Conservation (phyloP, 2,329 filamentous ascomycete species). For the Aaosphaeria pasadenensis region DNA sequence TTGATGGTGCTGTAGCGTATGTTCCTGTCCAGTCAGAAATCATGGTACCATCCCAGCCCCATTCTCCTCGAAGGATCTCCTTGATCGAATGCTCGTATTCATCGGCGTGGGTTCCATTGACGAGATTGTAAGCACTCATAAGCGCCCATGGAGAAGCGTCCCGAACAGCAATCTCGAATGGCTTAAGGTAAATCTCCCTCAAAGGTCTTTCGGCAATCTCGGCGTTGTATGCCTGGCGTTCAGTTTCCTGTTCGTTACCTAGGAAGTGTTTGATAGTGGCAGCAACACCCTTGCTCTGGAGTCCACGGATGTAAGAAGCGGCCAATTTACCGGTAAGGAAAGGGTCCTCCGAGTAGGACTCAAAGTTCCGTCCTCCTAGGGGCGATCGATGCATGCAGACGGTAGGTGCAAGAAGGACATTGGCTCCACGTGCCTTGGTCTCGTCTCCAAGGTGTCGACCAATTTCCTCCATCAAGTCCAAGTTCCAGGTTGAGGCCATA, state of each 20-base stretch:
- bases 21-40: conserved; percentile 44
- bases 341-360: conserved; percentile 83
- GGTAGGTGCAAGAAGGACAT: conserved; percentile 73
- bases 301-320: conserved; percentile 67
- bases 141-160: conserved; percentile 66
- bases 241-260: conserved; percentile 71
- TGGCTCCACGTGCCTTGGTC: conserved; percentile 67
- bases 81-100: conserved; percentile 41
- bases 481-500: conserved; percentile 77
- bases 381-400: conserved; percentile 81
- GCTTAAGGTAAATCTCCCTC: conserved; percentile 69
- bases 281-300: conserved; percentile 70
- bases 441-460: conserved; percentile 71
- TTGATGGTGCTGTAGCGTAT: conserved; percentile 37
- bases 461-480: conserved; percentile 64
- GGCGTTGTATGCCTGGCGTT: conserved; percentile 63
- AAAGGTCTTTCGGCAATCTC: conserved; percentile 63
- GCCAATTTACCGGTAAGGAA: conserved; percentile 72
- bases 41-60: conserved; percentile 42
- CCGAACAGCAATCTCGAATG: conserved; percentile 69
- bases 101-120: conserved; percentile 56
- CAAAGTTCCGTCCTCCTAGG: conserved; percentile 80
- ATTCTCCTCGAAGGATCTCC: conserved; percentile 39
- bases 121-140: conserved; percentile 67
- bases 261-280: conserved; percentile 79